Evolutionary conservation across 208 protist species (phyloP), one percentile per base, ranked within the genome.

Genomic region (Trichomonas vaginalis): DNA sequence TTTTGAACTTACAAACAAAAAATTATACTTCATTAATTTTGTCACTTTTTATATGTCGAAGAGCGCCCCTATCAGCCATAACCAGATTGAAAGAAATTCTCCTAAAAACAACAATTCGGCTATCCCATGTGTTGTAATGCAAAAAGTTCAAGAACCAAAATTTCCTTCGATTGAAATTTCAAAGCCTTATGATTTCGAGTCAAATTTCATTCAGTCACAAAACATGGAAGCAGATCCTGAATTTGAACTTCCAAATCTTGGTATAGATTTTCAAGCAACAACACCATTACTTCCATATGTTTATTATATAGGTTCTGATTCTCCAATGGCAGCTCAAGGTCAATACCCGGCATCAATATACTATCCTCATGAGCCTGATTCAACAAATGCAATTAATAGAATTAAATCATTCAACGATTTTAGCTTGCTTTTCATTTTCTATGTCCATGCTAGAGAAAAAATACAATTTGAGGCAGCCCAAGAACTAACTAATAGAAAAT

Each of bases 401-500:
- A 48, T 92, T 51, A 51, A n/a, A 15, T 9, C 3, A 56, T 92
- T 51, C 56, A 48, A 42, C 17, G 86, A 92, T 92, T 42, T 48
- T 48, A 23, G 23, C 6, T 39, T 92, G 10, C 37, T 92, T 39
- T 92, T 92, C 15, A 51, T 92, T 12, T 92, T 92, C 56, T 92
- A 92, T 92, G 27, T 92, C 39, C 86, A 92, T 92, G 86, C 86
- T 10, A 48, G 45, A 51, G 86, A 92, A 39, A n/a, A 92, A 92
- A 32, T 92, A 10, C 86, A 92, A 51, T 0, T 27, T 39, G 45
- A 27, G 10, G 86, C 45, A 15, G 12, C 42, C 17, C 15, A 51
- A n/a, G 86, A 92, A 51, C 27, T 92, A 39, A 35, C 8, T 39
- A n/a, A 51, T 9, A 23, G 86, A 39, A 45, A 45, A 48, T 92